Percentiles rank a stretch among this genome's conserved stretches.
Conservation (phyloP, 1,284 basidiomycete genomes). For the Leccinum subrobustum region DNA sequence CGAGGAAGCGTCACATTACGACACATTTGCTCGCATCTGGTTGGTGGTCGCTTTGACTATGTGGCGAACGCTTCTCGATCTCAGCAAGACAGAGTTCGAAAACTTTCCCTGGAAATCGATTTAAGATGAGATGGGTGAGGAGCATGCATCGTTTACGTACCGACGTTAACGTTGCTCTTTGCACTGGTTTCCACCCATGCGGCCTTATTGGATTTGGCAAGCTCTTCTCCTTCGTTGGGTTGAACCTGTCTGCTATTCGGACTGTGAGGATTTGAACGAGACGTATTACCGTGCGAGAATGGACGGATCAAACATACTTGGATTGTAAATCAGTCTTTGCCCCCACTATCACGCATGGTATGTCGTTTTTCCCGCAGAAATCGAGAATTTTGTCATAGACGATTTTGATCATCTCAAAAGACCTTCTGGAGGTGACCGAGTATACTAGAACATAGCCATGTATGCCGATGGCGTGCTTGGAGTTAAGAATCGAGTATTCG, state of each 20-base stretch:
- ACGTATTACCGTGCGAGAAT: slow-evolving; percentile 12
- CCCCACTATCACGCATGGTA: slow-evolving; percentile 96
- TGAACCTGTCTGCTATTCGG: slow-evolving; percentile 70
- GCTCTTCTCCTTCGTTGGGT: slow-evolving; percentile 68
- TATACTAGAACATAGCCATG: slow-evolving; percentile 92
- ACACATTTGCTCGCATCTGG: slow-evolving; percentile 60
- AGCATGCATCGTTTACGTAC: slow-evolving; percentile 46
- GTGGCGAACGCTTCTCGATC: slow-evolving; percentile 74
- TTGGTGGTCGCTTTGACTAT: slow-evolving; percentile 54
- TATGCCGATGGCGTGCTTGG: slow-evolving; percentile 81
- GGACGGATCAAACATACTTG: slow-evolving; percentile 48
- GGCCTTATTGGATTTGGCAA: slow-evolving; percentile 73
- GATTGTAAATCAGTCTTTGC: slow-evolving; percentile 86
- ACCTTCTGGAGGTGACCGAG: slow-evolving; percentile 88
- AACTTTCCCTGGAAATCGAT: slow-evolving; percentile 61
- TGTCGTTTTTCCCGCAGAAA: slow-evolving; percentile 86
- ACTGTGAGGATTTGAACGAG: slow-evolving; percentile 28
- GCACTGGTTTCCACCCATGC: slow-evolving; percentile 90
- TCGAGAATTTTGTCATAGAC: slow-evolving; percentile 98
- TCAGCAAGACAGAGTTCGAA: slow-evolving; percentile 88
- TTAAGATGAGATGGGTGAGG: slow-evolving; percentile 8
- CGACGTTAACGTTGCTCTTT: slow-evolving; percentile 86
- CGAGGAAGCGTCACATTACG: slow-evolving; percentile 57
- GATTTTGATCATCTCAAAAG: slow-evolving; percentile 95
- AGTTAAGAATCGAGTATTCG: slow-evolving; percentile 82